Conservation (phyloP, 306 rosid species). For the Sphenostylis stenocarpa region DNA sequence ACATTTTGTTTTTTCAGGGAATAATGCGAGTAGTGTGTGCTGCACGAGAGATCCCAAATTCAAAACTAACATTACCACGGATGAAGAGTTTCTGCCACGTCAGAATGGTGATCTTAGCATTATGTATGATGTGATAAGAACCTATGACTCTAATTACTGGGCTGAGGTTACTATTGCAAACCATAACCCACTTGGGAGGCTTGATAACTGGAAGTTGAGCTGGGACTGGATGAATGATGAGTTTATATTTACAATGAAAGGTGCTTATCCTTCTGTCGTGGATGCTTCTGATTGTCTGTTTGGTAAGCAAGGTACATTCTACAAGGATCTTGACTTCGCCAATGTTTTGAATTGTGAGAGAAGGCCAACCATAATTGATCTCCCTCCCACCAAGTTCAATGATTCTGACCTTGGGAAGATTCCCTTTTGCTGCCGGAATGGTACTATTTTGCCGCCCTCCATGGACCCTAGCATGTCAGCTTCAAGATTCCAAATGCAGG, state of each 20-base stretch:
- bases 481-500: conserved; percentile 83
- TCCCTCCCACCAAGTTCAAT: conserved; percentile 77
- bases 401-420: conserved; percentile 64
- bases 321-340: conserved; percentile 60
- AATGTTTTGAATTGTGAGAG: conserved; percentile 72
- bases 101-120: conserved; percentile 88
- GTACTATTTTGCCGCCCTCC: conserved; percentile 77
- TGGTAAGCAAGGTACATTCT: conserved; percentile 62
- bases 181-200: conserved; percentile 91
- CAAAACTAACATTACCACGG: conserved; percentile 58
- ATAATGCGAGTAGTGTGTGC: conserved; percentile 63
- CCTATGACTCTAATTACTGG: conserved; percentile 66
- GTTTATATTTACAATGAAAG: conserved; percentile 77
- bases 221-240: conserved; percentile 97
- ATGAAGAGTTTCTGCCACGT: conserved; percentile 64
- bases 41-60: conserved; percentile 55
- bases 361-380: conserved; percentile 83
- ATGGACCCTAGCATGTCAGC: conserved; percentile 83
- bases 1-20: conserved; percentile 46
- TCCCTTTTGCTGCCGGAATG: conserved; percentile 93
- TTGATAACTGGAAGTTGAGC: conserved; percentile 86
- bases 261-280: conserved; percentile 82
- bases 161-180: conserved; percentile 84
- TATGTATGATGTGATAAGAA: conserved; percentile 79
- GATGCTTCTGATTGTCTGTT: conserved; percentile 82